Evolutionary conservation across 495 filamentous ascomycete genomes (phyloP).

Genomic region (Hypoxylon subgilvum): DNA sequence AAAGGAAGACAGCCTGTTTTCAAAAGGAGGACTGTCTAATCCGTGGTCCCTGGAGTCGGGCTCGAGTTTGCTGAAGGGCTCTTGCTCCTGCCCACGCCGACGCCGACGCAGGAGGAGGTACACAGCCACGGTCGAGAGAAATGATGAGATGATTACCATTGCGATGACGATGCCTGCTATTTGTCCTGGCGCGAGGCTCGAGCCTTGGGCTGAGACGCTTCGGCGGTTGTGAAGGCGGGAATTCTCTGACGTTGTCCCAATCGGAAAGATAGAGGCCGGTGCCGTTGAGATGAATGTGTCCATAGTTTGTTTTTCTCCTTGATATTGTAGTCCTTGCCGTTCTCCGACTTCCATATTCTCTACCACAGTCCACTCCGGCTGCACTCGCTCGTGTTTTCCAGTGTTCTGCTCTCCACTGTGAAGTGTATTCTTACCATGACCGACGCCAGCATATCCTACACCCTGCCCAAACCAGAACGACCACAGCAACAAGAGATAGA

Average conservation of each 20-base stretch:
- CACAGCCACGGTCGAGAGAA: slow-evolving; percentile 27
- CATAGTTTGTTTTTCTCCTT: background rate
- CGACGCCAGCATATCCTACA: background rate
- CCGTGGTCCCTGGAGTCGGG: background rate
- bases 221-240: slow-evolving; percentile 1
- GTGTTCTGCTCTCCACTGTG: background rate
- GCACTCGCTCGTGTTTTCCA: background rate
- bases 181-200: slow-evolving; percentile 24
- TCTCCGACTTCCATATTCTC: background rate
- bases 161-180: slow-evolving; percentile 34
- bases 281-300: background rate
- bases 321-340: background rate
- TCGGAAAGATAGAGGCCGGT: background rate
- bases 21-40: background rate
- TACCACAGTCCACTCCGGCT: background rate
- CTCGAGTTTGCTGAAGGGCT: background rate
- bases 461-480: slow-evolving; percentile 20
- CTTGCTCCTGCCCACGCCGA: slow-evolving; percentile 9
- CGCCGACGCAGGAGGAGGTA: slow-evolving; percentile 32
- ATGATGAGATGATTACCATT: slow-evolving; percentile 22
- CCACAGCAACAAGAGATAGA: slow-evolving; percentile 25
- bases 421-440: background rate
- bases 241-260: background rate
- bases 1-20: background rate
- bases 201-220: slow-evolving; percentile 3